These are phyloP conservation scores for Rutstroemia sp. DNA, from an alignment of 2,329 filamentous ascomycete genomes.

Conservation along the genomic window DNA sequence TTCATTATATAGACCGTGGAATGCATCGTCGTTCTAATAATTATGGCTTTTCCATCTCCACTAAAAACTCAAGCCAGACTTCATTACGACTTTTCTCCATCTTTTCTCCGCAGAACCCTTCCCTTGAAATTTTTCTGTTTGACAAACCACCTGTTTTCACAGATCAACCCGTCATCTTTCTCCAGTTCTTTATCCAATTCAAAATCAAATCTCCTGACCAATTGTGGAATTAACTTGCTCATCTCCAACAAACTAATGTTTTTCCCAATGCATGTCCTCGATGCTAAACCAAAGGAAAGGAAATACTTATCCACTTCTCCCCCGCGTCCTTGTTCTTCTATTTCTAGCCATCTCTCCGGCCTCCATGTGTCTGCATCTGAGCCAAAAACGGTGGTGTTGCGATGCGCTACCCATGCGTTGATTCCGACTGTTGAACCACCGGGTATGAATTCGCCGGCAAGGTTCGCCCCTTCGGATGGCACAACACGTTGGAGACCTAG, in stretches of 20 bases:
- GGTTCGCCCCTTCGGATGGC: conserved; percentile 36
- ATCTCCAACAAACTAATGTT: conserved; percentile 39
- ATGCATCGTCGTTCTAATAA: too few species aligned
- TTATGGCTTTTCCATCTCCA: too few species aligned
- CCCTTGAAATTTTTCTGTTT: conserved; percentile 24
- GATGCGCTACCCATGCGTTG: conserved; percentile 29
- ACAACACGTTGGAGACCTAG: conserved; percentile 43
- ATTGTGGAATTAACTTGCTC: conserved; percentile 35
- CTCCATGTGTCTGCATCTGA: conserved; percentile 40
- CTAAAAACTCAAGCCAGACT: too few species aligned
- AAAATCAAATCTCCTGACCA: conserved; percentile 27
- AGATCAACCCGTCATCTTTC: conserved; percentile 12
- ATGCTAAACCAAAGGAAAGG: conserved; percentile 34
- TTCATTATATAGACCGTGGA: too few species aligned
- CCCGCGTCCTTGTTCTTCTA: conserved; percentile 35
- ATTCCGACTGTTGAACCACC: conserved; percentile 30
- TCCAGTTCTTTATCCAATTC: conserved; percentile 15
- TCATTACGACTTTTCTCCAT: not conserved
- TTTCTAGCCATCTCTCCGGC: conserved; percentile 43
- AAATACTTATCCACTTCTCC: conserved; percentile 40
- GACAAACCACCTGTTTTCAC: conserved; percentile 26
- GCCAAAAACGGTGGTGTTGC: conserved; percentile 41
- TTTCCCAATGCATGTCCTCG: conserved; percentile 37
- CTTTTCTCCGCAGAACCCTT: conserved; percentile 12
- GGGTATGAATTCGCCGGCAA: conserved; percentile 36